Evolutionary conservation across 1,284 basidiomycete species (phyloP).

Genomic region (Macrocystidia cucumis): DNA sequence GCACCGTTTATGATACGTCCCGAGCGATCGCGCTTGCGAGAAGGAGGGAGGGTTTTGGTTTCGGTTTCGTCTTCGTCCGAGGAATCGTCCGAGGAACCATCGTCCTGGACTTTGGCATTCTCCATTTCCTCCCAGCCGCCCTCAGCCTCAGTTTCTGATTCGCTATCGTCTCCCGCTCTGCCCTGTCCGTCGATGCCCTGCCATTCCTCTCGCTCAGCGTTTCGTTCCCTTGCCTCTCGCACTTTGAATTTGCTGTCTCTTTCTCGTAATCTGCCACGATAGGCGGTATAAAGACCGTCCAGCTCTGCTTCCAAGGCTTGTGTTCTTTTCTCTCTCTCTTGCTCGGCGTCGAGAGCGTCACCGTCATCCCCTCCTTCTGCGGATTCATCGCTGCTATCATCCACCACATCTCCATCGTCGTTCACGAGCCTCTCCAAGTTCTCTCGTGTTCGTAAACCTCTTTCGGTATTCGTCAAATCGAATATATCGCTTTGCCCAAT

Average conservation of each 20-base stretch:
- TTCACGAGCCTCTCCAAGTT: conserved; percentile 37
- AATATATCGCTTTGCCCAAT: conserved; percentile 80
- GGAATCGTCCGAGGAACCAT: conserved; percentile 53
- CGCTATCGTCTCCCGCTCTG: conserved; percentile 40
- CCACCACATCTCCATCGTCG: conserved; percentile 40
- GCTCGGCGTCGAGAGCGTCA: conserved; percentile 55
- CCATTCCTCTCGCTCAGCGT: conserved; percentile 74
- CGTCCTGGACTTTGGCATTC: conserved; percentile 51
- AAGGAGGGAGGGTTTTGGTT: conserved; percentile 14
- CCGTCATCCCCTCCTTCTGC: conserved; percentile 30
- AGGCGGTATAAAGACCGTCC: conserved; percentile 86
- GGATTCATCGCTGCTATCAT: conserved; percentile 32
- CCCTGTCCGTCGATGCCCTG: conserved; percentile 52
- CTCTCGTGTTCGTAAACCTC: conserved; percentile 33
- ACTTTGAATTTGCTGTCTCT: conserved; percentile 89
- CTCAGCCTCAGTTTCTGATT: conserved; percentile 36
- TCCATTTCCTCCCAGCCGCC: conserved; percentile 78
- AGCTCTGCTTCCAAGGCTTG: conserved; percentile 77
- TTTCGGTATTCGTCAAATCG: conserved; percentile 67
- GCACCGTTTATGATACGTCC: conserved; percentile 11
- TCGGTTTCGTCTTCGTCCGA: conserved; percentile 36
- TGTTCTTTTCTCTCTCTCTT: conserved; percentile 63
- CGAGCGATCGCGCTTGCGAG: conserved; percentile 30
- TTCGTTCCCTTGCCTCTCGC: conserved; percentile 74
- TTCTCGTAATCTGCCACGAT: conserved; percentile 77